These are phyloP conservation scores for Gelatoporia subvermispora DNA, from an alignment of 768 basidiomycete genomes.

Conservation along the genomic window DNA sequence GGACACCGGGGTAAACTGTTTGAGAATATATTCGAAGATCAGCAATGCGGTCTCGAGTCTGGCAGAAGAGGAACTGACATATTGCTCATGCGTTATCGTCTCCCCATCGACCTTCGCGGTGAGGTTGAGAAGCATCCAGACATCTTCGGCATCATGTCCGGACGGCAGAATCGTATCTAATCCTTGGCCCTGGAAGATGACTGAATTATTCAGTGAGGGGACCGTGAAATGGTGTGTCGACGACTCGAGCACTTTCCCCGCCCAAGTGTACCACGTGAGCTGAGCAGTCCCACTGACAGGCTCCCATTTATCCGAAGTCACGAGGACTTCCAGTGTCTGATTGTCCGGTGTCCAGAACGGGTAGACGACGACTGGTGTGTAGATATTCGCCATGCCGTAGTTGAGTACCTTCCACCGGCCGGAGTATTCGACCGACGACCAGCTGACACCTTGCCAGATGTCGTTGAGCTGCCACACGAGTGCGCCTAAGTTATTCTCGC, in stretches of 20 bases:
- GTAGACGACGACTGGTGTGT: conserved; percentile 44
- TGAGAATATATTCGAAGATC: not conserved
- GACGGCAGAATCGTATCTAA: conserved; percentile 41
- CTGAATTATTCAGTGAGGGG: conserved; percentile 46
- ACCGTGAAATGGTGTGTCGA: conserved; percentile 36
- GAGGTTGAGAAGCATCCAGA: conserved; percentile 48
- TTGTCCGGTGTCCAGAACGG: conserved; percentile 53
- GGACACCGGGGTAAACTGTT: conserved; percentile 48
- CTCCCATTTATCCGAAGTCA: conserved; percentile 50
- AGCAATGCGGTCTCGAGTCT: not conserved
- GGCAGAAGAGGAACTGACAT: conserved; percentile 30
- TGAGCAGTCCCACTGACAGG: conserved; percentile 40
- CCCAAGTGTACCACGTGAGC: conserved; percentile 58
- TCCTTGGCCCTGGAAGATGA: conserved; percentile 37
- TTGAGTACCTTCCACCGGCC: conserved; percentile 59
- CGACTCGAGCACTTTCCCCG: conserved; percentile 35
- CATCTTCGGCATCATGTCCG: conserved; percentile 35
- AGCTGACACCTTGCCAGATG: conserved; percentile 56
- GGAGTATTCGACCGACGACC: conserved; percentile 52
- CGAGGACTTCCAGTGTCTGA: conserved; percentile 42
- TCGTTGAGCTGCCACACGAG: conserved; percentile 59
- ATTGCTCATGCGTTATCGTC: conserved; percentile 46
- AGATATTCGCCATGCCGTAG: conserved; percentile 42
- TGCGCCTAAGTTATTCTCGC: conserved; percentile 55
- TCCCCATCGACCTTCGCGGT: conserved; percentile 36